Evolutionary conservation across 1,284 basidiomycete genomes (phyloP), one percentile per base, ranked within the genome.

Genomic region (Lentinus polychrous): DNA sequence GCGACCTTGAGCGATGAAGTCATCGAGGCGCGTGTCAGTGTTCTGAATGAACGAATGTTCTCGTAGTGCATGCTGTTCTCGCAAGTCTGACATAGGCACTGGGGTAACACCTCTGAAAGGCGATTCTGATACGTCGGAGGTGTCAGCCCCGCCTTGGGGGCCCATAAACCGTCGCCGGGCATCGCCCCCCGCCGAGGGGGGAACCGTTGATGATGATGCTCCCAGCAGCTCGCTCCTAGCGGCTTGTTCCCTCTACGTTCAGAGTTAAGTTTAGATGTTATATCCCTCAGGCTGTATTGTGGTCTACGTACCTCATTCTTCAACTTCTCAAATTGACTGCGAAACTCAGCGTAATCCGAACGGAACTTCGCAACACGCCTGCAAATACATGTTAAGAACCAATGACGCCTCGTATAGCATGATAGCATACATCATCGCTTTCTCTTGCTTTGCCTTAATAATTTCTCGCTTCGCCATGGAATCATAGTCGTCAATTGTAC

Each of bases 401-500:
- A 27, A 27, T 4, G 5, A 10, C 10, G 4, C 27, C 10, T 27
- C 10, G 8, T 7, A 2, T 20, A 24, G 33, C 33, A 34, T n/a
- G 43, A 10, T 11, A 15, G 69, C 81, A 60, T 61, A 94, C 91
- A 89, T 86, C 63, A 88, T 76, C 0, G 93, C 94, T 69, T 97
- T 97, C 71, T 95, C 93, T 64, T 92, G 83, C 68, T 95, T 95
- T 36, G 88, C 84, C 57, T 91, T 91, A 46, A 95, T 89, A 60
- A 96, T 91, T 66, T 97, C 94, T 55, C 93, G 78, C 70, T 86
- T 89, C 0, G 90, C 91, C 90, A 97, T 93, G 10, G 89, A 86
- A 61, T 96, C 94, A 62, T 95, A 97, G 62, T 98, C 94, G 58
- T 96, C 93, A 54, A 96, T 83, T 48, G 94, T 91, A 49, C 94